Conservation (phyloP, 1,284 basidiomycete genomes). For the Cyathus pygmaeus region DNA sequence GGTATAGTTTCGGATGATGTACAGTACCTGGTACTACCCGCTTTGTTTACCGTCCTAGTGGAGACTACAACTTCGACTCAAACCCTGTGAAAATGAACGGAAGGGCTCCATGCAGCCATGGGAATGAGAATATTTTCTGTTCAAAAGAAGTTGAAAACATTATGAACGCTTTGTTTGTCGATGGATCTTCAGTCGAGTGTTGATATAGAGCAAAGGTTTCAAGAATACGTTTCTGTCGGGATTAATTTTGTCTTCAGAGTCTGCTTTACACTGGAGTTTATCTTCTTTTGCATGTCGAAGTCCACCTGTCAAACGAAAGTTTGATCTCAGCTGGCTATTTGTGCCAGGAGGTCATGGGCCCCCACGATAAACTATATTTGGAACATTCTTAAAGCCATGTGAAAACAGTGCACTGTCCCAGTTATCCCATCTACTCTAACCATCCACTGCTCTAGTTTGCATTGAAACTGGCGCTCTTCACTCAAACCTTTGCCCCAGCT, state of each 20-base stretch:
- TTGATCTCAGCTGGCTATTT: background rate
- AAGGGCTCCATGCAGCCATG: background rate
- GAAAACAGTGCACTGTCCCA: background rate
- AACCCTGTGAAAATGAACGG: background rate
- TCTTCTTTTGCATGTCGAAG: background rate
- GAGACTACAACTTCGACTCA: background rate
- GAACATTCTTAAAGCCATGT: background rate
- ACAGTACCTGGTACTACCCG: too few relatives aligned
- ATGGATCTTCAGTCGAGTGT: too few relatives aligned
- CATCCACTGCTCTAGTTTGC: background rate
- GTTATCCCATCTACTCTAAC: background rate
- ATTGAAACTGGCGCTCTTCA: background rate
- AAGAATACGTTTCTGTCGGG: too few relatives aligned
- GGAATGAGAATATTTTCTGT: background rate
- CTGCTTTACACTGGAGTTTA: too few relatives aligned
- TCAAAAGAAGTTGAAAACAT: background rate
- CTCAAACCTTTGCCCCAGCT: background rate
- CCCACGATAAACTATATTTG: background rate
- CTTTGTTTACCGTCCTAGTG: background rate
- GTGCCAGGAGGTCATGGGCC: background rate
- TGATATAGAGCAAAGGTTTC: too few relatives aligned
- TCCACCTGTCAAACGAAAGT: conserved; percentile 2
- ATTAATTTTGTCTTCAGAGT: background rate
- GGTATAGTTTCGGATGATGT: too few relatives aligned
- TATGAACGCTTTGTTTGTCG: background rate